Base-by-base conservation (phyloP, 2,329 filamentous ascomycete genomes). In the Incumbomyces lentus region DNA sequence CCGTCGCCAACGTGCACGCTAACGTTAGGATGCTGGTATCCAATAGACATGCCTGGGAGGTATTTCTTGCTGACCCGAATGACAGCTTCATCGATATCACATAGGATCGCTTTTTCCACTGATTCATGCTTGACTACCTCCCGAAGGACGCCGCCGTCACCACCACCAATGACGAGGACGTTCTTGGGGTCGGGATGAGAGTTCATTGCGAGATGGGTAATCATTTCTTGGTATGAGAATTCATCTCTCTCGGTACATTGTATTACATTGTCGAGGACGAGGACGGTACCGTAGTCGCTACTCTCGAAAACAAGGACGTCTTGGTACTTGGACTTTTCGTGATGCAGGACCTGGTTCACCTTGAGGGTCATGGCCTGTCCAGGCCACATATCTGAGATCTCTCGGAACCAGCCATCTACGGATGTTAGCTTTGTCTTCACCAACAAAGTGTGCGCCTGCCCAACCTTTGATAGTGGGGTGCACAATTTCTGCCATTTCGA, bases 291-390 rank as follows among this genome's bases (percentile, higher is more conserved):
- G 69, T 96, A 85, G 77, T 96, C 81, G 74, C 84, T 94, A 60
- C 87, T 95, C 77, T 98, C 85, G 75, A 98, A 98, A 75, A 96
- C 87, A 61, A 98, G 82, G 56, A 98, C 90, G 65, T 98, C 92
- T 73, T 98, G 92, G 76, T 95, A 98, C 76, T 94, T 76, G 76
- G 85, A 92, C 81, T 95, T 96, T 76, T 98, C 92, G 76, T 96
- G 90, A 78, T 95, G 89, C 54, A 98, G 77, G 63, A 98, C 82
- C 76, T 95, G 86, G 69, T 98, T 90, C 70, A 98, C 92, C 71
- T 86, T 88, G 66, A 95, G 83, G 59, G 86, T 95, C 90, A 96
- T 96, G 67, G 92, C 92, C 75, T 96, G 92, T 67, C 92, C 87
- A 53, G 92, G 90, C 92, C 92, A 98, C 90, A 98, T 96, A 65